Percentiles rank a stretch among this genome's conserved stretches.
These are phyloP conservation scores for Tritrichomonas foetus DNA, from an alignment of 208 protist genomes.

Conservation along the genomic window DNA sequence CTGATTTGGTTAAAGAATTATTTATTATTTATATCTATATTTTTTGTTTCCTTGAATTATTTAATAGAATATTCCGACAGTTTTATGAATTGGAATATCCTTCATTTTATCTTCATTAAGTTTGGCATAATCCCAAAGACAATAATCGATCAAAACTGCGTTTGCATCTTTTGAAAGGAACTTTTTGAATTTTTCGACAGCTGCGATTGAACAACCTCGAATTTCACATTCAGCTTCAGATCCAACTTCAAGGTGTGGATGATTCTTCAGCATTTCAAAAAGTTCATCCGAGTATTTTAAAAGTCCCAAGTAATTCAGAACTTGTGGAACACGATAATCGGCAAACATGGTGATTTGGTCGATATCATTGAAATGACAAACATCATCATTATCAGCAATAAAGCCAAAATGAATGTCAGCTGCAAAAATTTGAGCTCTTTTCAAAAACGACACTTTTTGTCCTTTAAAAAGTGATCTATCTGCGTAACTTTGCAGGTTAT, in stretches of 20 bases:
- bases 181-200: conserved; percentile 13
- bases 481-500: neutral
- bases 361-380: neutral
- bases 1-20: no score
- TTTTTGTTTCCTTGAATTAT: neutral
- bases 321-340: conserved; percentile 35
- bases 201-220: neutral
- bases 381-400: neutral
- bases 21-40: no score
- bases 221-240: conserved; percentile 20
- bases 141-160: neutral
- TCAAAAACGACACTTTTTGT: neutral
- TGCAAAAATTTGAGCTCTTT: conserved; percentile 37
- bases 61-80: conserved; percentile 5
- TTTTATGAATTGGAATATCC: conserved; percentile 26
- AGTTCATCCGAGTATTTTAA: neutral
- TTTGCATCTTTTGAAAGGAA: neutral
- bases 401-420: conserved; percentile 27
- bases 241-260: neutral
- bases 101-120: neutral
- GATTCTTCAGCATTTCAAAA: neutral
- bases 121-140: conserved; percentile 14
- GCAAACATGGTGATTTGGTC: conserved; percentile 31
- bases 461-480: neutral
- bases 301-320: neutral